Evolutionary conservation across 306 rosid species (phyloP), one percentile per base, ranked within the genome.

Genomic region (Trifolium subterraneum): DNA sequence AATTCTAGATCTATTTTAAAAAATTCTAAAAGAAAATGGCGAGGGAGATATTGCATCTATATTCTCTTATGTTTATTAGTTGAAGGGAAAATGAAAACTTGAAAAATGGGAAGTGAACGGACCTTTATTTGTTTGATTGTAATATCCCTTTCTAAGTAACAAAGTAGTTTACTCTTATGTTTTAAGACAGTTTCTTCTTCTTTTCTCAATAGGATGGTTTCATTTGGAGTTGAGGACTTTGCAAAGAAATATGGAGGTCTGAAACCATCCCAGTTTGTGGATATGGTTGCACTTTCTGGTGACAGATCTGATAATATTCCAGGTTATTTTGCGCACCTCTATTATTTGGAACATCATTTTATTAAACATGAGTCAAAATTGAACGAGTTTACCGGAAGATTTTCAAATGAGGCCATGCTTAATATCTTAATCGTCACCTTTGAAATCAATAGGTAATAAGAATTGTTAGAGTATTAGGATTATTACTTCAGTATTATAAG

Each of bases 251-350:
- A 72, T 80, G 98, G 94, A 78, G 83, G 80, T 73, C 70, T 94
- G 71, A 54, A 87, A 79, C 98, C 98, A 79, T 94, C 91, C 70
- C 98, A 94, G 79, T 89, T 94, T 84, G 98, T 86, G 71, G 97
- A 94, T 81, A 77, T 94, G 79, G 75, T 94, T 2, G 88, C 97
- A 47, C 96, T 94, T 68, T 78, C 89, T 64, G 98, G 98, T 33
- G 98, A 94, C 79, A 91, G 81, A 80, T 86, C 96, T 6, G 98
- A 94, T 81, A 91, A 94, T 58, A 89, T 94, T 83, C 97, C 98
- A 91, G 98, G 98, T 93, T 72, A 84, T 54, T 77, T 61, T 69
- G 36, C 64, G 22, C 63, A 71, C 65, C 80, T 70, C 59, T 48
- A 27, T 82, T 48, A 27, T 82, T 70, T 76, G 20, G 35, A 81